These are phyloP conservation scores for Ceratocystiopsis sp. DNA, from an alignment of 2,329 filamentous ascomycete species.

Conservation along the genomic window DNA sequence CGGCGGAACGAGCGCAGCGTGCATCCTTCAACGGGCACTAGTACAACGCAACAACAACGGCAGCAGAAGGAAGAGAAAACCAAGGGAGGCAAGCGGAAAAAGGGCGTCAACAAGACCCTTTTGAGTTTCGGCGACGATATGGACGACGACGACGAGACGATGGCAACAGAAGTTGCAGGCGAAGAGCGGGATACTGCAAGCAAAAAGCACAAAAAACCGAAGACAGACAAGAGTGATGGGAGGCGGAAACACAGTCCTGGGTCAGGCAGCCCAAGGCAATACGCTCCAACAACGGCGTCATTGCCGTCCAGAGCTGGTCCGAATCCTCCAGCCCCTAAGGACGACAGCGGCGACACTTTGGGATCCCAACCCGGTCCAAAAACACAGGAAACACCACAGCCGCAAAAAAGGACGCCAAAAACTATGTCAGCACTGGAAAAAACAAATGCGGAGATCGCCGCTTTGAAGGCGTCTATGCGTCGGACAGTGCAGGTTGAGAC, in stretches of 20 bases:
- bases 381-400: constrained; percentile 13
- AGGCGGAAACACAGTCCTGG: background rate
- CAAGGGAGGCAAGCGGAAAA: constrained; percentile 52
- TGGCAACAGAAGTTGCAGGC: constrained; percentile 21
- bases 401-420: constrained; percentile 9
- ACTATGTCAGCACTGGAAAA: constrained; percentile 36
- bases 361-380: too few species aligned
- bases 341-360: too few species aligned
- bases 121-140: constrained; percentile 62
- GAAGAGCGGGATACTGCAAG: background rate
- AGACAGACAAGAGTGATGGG: background rate
- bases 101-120: constrained; percentile 44
- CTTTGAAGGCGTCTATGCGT: constrained; percentile 67
- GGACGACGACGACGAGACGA: constrained; percentile 30
- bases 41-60: constrained; percentile 21
- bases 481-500: constrained; percentile 37
- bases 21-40: constrained; percentile 10
- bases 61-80: constrained; percentile 21
- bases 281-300: too few species aligned
- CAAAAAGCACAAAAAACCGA: background rate
- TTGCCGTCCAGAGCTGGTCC: too few species aligned
- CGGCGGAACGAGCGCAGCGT: constrained; percentile 45
- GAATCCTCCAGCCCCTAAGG: too few species aligned
- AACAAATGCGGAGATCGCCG: constrained; percentile 67
- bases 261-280: too few species aligned